Conservation (phyloP, 2,329 filamentous ascomycete genomes). For the Cladosporium oxysporum region DNA sequence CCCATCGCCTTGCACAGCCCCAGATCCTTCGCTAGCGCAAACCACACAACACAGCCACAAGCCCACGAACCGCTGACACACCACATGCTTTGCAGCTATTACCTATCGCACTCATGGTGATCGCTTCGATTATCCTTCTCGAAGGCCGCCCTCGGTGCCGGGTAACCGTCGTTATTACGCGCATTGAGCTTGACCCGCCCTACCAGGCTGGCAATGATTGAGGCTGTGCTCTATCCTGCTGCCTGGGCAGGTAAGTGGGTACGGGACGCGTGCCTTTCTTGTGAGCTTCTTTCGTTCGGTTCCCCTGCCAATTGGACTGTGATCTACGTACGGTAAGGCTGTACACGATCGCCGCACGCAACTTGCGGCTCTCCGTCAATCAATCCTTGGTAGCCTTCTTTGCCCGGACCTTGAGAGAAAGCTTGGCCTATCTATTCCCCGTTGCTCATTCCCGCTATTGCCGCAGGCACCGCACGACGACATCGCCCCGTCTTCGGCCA, state of each 20-base stretch:
- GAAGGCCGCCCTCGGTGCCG: neutral
- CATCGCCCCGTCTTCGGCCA: slow-evolving; percentile 60
- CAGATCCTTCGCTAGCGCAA: neutral
- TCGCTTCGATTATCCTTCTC: neutral
- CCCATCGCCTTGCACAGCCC: neutral
- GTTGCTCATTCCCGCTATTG: neutral
- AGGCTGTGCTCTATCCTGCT: slow-evolving; percentile 5
- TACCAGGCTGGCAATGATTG: neutral
- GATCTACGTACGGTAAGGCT: neutral
- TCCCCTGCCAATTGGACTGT: neutral
- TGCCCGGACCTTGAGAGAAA: neutral
- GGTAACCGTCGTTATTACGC: neutral
- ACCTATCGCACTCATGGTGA: neutral
- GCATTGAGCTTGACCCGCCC: neutral
- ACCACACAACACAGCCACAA: neutral
- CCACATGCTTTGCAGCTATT: neutral
- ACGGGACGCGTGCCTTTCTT: neutral
- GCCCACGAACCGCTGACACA: neutral
- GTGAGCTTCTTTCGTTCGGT: neutral
- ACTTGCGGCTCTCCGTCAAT: neutral
- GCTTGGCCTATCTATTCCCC: slow-evolving; percentile 1
- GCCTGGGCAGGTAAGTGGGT: neutral
- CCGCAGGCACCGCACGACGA: slow-evolving; percentile 56
- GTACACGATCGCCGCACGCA: neutral
- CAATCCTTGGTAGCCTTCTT: neutral